These are phyloP conservation scores for Plasmopara viticola DNA, from an alignment of 352 stramenopile genomes.

Conservation along the genomic window DNA sequence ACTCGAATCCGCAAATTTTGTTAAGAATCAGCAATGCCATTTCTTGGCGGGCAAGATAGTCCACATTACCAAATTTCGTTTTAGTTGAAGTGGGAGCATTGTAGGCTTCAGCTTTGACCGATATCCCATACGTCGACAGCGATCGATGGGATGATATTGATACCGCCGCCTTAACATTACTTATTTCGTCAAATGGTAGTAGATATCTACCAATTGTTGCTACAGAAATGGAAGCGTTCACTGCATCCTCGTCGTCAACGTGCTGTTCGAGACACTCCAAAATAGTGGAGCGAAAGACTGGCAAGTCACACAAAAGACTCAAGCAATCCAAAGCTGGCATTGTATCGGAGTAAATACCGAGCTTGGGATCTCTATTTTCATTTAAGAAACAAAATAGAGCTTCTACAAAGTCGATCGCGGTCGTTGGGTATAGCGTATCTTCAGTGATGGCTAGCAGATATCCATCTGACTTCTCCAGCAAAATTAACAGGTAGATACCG, in stretches of 20 bases:
- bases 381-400: constrained; percentile 72
- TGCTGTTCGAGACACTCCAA: constrained; percentile 62
- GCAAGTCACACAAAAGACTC: constrained; percentile 59
- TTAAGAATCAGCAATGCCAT: constrained; percentile 69
- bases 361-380: constrained; percentile 63
- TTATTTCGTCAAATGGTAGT: constrained; percentile 56
- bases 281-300: constrained; percentile 45
- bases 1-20: constrained; percentile 74
- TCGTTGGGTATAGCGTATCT: constrained; percentile 48
- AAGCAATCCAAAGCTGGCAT: constrained; percentile 64
- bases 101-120: constrained; percentile 28
- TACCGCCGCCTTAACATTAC: constrained; percentile 39
- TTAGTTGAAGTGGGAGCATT: constrained; percentile 39
- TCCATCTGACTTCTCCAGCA: constrained; percentile 58
- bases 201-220: constrained; percentile 69
- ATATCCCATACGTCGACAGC: constrained; percentile 72
- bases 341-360: constrained; percentile 75
- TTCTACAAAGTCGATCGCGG: constrained; percentile 52
- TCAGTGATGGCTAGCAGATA: constrained; percentile 42
- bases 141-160: constrained; percentile 75
- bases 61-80: constrained; percentile 65
- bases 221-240: constrained; percentile 68
- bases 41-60: constrained; percentile 74
- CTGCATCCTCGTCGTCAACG: constrained; percentile 50
- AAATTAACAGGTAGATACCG: constrained; percentile 61